Evolutionary conservation across 257 asterid species (phyloP), one percentile per base, ranked within the genome.

Genomic region (Solanum etuberosum): DNA sequence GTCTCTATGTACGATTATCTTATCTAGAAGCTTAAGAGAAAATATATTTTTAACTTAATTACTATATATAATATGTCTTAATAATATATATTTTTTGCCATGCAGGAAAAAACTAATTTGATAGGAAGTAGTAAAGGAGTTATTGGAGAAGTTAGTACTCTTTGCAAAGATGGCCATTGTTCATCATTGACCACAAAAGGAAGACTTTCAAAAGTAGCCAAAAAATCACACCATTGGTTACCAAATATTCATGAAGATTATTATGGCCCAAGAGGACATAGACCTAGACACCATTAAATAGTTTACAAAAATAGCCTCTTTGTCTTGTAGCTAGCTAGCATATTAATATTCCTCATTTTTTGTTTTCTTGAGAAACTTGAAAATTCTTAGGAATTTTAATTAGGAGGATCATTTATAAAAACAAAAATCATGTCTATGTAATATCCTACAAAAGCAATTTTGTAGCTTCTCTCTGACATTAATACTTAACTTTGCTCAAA

Each of bases 241-340:
- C 98, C 98, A 91, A 93, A 92, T 88, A 88, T 95, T 90, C 98
- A 94, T 88, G 98, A 95, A 93, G 98, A 95, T 90, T 95, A 95
- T 87, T 95, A 92, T 89, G 94, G 98, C 9, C 97, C 98, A 81
- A 90, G 93, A 91, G 87, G 91, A 88, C 96, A 95, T 90, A 92
- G 90, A 70, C 91, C 95, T 87, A 93, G 86, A 90, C 96, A 94
- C 90, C 98, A 95, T 81, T 94, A 91, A 7, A 57, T 20, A 20
- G 25, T 80, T 80, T 78, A 40, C 25, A 14, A 25, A 27, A 46
- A 27, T 27, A 74, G 57, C 27, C 32, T 27, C 6, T 23, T n/a
- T 21, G 12, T 0, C 15, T 11, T 13, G 13, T 31, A 34, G 48
- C 35, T 78, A 78, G 40, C 40, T 46, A 78, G 40, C 16, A 42